These are phyloP conservation scores for Scleromitrula shiraiana DNA, from an alignment of 2,329 filamentous ascomycete genomes.

Conservation along the genomic window DNA sequence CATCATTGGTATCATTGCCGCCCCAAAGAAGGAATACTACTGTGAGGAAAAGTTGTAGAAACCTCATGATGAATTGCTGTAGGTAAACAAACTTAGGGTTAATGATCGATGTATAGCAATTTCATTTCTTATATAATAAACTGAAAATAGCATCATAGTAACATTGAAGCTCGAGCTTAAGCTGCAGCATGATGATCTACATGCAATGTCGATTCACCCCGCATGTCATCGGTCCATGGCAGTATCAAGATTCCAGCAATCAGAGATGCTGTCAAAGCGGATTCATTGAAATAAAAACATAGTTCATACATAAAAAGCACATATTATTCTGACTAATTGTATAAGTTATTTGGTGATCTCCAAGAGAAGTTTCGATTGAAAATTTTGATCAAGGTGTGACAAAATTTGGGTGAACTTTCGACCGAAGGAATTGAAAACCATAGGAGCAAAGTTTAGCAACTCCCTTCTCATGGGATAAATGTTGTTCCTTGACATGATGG, in stretches of 20 bases:
- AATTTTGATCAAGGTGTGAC: background rate
- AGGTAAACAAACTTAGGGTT: background rate
- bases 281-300: background rate
- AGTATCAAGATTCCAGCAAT: constrained; percentile 6
- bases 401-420: constrained; percentile 6
- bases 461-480: background rate
- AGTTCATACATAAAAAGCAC: background rate
- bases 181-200: background rate
- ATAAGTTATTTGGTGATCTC: background rate
- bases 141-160: background rate
- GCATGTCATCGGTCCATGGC: background rate
- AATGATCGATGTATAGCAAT: background rate
- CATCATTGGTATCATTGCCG: constrained; percentile 33
- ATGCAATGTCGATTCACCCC: constrained; percentile 1
- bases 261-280: constrained; percentile 1
- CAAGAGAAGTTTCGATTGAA: background rate
- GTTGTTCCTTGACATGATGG: background rate
- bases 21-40: constrained; percentile 21
- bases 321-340: constrained; percentile 3
- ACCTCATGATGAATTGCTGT: constrained; percentile 14
- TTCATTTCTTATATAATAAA: background rate
- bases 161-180: background rate
- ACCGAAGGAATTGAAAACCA: background rate
- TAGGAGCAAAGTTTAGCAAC: background rate
- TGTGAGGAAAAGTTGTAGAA: constrained; percentile 19